Conservation (phyloP, 352 stramenopile genomes). For the Pythium sp. region DNA sequence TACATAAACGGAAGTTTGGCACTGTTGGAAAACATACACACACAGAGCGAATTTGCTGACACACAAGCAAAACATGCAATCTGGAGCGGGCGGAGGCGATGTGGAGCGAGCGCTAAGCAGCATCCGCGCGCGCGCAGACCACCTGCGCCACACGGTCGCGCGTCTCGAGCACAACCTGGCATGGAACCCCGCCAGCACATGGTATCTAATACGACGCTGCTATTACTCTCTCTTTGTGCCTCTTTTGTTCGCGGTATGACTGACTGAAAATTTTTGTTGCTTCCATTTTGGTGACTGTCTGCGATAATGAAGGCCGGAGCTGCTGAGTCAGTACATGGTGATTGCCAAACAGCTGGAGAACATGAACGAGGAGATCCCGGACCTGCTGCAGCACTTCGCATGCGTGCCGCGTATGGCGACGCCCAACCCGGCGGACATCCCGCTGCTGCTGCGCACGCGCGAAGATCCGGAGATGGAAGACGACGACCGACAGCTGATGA, state of each 20-base stretch:
- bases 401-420: conserved; percentile 83
- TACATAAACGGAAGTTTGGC: background rate
- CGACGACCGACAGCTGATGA: conserved; percentile 70
- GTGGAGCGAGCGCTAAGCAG: conserved; percentile 77
- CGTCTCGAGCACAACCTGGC: conserved; percentile 76
- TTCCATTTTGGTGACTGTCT: background rate
- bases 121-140: conserved; percentile 76
- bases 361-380: conserved; percentile 86
- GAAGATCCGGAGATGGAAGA: conserved; percentile 87
- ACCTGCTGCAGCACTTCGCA: conserved; percentile 82
- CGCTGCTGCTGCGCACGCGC: conserved; percentile 72
- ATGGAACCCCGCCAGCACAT: conserved; percentile 79
- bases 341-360: conserved; percentile 88
- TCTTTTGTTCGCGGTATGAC: background rate
- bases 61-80: conserved; percentile 32
- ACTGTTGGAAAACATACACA: background rate
- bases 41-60: background rate
- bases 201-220: conserved; percentile 26
- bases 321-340: conserved; percentile 84
- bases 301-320: conserved; percentile 48
- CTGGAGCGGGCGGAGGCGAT: conserved; percentile 41
- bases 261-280: background rate
- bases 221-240: background rate
- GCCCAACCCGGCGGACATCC: conserved; percentile 74
- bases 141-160: conserved; percentile 73